A percentile compares a stretch with the other conserved stretches of the same genome.
These are phyloP conservation scores for Fragaria ananassa DNA, from an alignment of 306 rosid genomes.

Conservation along the genomic window DNA sequence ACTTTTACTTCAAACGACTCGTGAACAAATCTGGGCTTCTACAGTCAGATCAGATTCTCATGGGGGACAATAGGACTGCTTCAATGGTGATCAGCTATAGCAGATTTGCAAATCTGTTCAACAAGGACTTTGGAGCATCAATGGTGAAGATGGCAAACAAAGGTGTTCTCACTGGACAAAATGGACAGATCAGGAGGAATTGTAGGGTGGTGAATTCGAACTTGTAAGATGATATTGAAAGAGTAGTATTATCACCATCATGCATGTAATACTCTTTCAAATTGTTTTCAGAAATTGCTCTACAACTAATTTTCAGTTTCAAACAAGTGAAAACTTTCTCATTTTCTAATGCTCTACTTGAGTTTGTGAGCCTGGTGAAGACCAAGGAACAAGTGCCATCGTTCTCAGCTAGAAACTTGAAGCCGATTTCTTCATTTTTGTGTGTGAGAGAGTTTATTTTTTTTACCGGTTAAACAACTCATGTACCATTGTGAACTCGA, in stretches of 20 bases:
- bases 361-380: no score
- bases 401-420: no score
- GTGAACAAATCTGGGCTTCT: conserved; percentile 61
- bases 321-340: not conserved
- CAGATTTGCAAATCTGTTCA: conserved; percentile 50
- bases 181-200: conserved; percentile 63
- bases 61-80: conserved; percentile 52
- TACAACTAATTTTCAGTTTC: not conserved
- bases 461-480: no score
- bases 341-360: no score
- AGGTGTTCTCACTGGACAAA: conserved; percentile 64
- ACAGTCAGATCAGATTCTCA: conserved; percentile 73
- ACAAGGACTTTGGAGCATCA: conserved; percentile 59
- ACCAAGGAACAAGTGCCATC: no score
- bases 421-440: no score
- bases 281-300: not conserved
- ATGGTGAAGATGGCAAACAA: conserved; percentile 66
- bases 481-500: no score
- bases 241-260: not conserved
- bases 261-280: not conserved
- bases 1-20: conserved; percentile 56
- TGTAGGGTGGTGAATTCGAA: conserved; percentile 61
- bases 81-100: conserved; percentile 54
- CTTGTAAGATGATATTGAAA: not conserved
- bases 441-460: no score